Percentiles rank a stretch among this genome's conserved stretches.
Conservation (phyloP, 768 basidiomycete genomes). For the Lactifluus pinguis region DNA sequence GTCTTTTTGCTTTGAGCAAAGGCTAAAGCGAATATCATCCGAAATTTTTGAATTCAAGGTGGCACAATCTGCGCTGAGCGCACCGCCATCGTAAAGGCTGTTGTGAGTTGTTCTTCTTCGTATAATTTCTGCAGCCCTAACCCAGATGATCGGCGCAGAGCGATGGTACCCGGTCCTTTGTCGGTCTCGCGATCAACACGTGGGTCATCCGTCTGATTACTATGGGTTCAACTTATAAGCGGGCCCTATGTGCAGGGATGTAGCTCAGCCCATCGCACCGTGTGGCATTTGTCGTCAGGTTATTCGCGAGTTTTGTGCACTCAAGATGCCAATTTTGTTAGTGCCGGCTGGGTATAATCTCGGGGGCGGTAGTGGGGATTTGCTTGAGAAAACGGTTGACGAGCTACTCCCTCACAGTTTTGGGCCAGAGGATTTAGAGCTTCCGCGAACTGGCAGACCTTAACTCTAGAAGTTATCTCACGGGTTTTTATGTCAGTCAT, state of each 20-base stretch:
- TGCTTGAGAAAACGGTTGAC: conserved; percentile 16
- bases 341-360: conserved; percentile 51
- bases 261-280: conserved; percentile 59
- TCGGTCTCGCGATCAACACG: conserved; percentile 76
- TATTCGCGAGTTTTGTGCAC: conserved; percentile 75
- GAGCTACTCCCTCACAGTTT: conserved; percentile 17
- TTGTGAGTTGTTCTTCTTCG: conserved; percentile 47
- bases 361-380: background rate
- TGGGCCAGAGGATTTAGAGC: conserved; percentile 15
- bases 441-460: conserved; percentile 7
- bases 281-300: conserved; percentile 95
- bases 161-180: conserved; percentile 62
- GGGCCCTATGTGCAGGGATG: conserved; percentile 42
- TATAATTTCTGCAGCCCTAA: background rate
- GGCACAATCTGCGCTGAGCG: conserved; percentile 91
- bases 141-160: conserved; percentile 40
- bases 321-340: conserved; percentile 63
- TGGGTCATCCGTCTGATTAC: conserved; percentile 28
- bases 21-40: background rate
- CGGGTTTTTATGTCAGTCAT: too few species aligned
- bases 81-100: conserved; percentile 91
- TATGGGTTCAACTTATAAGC: background rate
- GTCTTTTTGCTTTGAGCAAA: background rate
- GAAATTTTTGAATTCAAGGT: conserved; percentile 35
- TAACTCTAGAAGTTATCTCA: background rate